A percentile compares a stretch with the other conserved stretches of the same genome.
Conservation (phyloP, 306 rosid genomes). For the Inga laurina region DNA sequence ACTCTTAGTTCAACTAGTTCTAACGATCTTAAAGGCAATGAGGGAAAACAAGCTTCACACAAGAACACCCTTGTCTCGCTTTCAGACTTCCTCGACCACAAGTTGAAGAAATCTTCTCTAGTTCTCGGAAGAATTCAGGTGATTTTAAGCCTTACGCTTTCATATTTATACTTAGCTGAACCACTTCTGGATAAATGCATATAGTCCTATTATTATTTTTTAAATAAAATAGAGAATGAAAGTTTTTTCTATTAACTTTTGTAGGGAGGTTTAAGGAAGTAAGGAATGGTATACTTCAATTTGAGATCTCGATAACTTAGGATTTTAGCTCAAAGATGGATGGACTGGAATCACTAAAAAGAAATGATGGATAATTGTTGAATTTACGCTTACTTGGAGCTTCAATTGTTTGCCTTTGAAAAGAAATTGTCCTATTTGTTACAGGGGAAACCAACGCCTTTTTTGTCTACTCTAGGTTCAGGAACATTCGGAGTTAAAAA, state of each 20-base stretch:
- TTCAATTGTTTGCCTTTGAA: not conserved
- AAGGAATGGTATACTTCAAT: not conserved
- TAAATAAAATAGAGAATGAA: not conserved
- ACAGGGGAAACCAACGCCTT: constrained; percentile 77
- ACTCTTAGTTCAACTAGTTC: constrained; percentile 37
- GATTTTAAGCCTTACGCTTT: constrained; percentile 9
- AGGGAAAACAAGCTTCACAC: constrained; percentile 22
- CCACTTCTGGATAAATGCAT: not conserved
- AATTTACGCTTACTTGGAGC: not conserved
- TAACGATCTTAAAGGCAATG: constrained; percentile 30
- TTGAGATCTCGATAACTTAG: not conserved
- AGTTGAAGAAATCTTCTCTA: constrained; percentile 41
- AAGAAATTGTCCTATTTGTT: not conserved
- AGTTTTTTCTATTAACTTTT: not conserved
- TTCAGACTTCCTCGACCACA: constrained; percentile 53
- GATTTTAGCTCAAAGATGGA: not conserved
- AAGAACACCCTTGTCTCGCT: constrained; percentile 39
- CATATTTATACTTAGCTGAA: not conserved
- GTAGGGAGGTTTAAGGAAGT: not conserved
- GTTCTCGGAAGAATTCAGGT: constrained; percentile 55
- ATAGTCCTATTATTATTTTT: not conserved
- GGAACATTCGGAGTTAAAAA: constrained; percentile 29
- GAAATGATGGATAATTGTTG: not conserved
- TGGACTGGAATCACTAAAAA: not conserved
- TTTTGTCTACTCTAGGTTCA: constrained; percentile 54